Percentiles rank a stretch among this genome's conserved stretches.
These are phyloP conservation scores for Penicillium paxilli DNA, from an alignment of 495 filamentous ascomycete genomes.

Conservation along the genomic window DNA sequence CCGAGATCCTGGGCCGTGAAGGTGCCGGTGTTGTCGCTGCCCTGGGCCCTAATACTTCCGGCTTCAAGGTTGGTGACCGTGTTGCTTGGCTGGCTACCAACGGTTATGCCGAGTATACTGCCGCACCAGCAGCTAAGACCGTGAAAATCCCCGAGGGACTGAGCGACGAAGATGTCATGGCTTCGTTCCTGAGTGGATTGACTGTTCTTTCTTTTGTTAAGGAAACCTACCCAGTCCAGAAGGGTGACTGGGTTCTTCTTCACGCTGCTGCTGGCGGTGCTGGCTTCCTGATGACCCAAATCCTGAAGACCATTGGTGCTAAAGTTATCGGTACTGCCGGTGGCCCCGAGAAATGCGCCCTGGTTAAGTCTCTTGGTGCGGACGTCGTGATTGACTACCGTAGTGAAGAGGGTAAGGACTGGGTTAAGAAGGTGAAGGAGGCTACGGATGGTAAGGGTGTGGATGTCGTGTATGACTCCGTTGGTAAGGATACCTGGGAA, in stretches of 20 bases:
- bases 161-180: slow-evolving; percentile 61
- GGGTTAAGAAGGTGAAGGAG: slow-evolving; percentile 64
- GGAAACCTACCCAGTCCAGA: slow-evolving; percentile 72
- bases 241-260: slow-evolving; percentile 81
- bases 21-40: slow-evolving; percentile 64
- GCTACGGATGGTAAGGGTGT: slow-evolving; percentile 72
- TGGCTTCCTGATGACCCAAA: slow-evolving; percentile 74
- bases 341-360: slow-evolving; percentile 67
- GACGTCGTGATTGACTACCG: slow-evolving; percentile 72
- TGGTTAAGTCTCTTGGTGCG: slow-evolving; percentile 69
- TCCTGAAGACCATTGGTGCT: slow-evolving; percentile 72
- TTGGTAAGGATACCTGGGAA: slow-evolving; percentile 88
- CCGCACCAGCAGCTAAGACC: slow-evolving; percentile 54
- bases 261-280: slow-evolving; percentile 92
- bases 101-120: slow-evolving; percentile 79
- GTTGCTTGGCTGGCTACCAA: slow-evolving; percentile 64
- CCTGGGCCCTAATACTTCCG: slow-evolving; percentile 45
- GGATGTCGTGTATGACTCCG: slow-evolving; percentile 82
- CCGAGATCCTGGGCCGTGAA: slow-evolving; percentile 83
- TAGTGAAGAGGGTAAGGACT: slow-evolving; percentile 64
- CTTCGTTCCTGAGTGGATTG: slow-evolving; percentile 75
- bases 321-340: slow-evolving; percentile 82
- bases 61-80: slow-evolving; percentile 61
- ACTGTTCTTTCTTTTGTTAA: slow-evolving; percentile 82
- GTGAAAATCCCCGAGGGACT: slow-evolving; percentile 67